Evolutionary conservation across 2,329 filamentous ascomycete genomes (phyloP).

Genomic region (Botrytis fragariae): DNA sequence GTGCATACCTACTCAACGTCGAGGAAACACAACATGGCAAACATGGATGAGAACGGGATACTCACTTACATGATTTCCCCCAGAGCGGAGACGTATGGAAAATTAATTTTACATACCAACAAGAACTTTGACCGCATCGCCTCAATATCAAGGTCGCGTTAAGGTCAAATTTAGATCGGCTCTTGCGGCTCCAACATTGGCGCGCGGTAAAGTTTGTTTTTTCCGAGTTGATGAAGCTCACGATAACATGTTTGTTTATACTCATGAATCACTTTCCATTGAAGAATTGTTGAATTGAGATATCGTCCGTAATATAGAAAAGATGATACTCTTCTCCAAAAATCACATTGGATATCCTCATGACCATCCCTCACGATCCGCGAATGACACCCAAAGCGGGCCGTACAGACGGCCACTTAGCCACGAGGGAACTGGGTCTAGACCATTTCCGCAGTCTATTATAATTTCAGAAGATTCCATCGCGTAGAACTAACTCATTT

Average conservation of each 20-base stretch:
- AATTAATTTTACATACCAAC: not conserved
- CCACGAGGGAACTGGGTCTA: not conserved
- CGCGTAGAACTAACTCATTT: not conserved
- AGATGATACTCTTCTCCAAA: not conserved
- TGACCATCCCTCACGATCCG: not conserved
- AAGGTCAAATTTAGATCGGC: not conserved
- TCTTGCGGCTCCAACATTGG: not conserved
- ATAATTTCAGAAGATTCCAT: not conserved
- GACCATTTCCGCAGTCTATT: not conserved
- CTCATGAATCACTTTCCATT: not conserved
- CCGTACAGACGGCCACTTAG: not conserved
- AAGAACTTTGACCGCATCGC: not conserved
- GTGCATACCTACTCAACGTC: not conserved
- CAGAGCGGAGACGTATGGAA: not conserved
- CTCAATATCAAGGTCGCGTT: not conserved
- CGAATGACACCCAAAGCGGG: not conserved
- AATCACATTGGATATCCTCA: not conserved
- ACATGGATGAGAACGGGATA: not conserved
- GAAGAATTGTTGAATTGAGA: not conserved
- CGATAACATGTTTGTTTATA: not conserved
- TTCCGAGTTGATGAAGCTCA: not conserved
- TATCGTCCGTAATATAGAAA: not conserved
- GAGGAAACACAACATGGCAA: not conserved
- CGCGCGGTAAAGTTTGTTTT: not conserved
- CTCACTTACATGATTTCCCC: not conserved